Percentiles rank a stretch among this genome's conserved stretches.
These are phyloP conservation scores for Hippophae tibetana DNA, from an alignment of 306 rosid genomes.

Conservation along the genomic window DNA sequence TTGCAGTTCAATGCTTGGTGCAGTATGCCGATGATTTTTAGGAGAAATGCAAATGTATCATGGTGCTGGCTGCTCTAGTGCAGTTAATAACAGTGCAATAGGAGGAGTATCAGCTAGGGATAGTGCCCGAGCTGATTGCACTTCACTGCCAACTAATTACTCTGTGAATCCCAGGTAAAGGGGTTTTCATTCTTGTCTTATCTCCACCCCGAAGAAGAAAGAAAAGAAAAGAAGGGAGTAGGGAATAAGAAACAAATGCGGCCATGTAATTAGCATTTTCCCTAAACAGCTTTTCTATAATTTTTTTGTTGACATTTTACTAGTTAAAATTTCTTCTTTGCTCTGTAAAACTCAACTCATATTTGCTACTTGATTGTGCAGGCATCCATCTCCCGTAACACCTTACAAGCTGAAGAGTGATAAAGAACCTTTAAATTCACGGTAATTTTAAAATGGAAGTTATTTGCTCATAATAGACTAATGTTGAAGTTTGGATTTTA, in stretches of 20 bases:
- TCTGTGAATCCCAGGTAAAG: constrained; percentile 62
- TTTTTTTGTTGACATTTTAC: background rate
- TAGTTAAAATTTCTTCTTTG: too few relatives aligned
- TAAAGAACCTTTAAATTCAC: constrained; percentile 64
- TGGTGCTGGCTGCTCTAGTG: constrained; percentile 78
- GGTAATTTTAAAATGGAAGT: constrained; percentile 31
- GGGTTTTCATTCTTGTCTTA: constrained; percentile 4
- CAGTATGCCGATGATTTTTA: constrained; percentile 79
- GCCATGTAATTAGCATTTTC: too few relatives aligned
- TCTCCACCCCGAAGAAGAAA: too few relatives aligned
- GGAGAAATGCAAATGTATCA: constrained; percentile 93
- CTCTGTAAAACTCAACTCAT: background rate
- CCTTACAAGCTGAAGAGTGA: constrained; percentile 92
- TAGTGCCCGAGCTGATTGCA: constrained; percentile 67
- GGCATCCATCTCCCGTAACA: constrained; percentile 57
- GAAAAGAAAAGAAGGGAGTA: too few relatives aligned
- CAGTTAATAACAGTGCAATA: constrained; percentile 68
- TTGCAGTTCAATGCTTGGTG: constrained; percentile 62
- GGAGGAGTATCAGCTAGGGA: constrained; percentile 79
- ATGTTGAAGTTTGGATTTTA: too few relatives aligned
- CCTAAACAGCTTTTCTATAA: too few relatives aligned
- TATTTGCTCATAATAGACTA: too few relatives aligned
- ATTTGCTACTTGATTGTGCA: constrained; percentile 28
- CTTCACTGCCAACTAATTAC: constrained; percentile 60
- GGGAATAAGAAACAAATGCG: too few relatives aligned